Conservation (phyloP, 1,284 basidiomycete species). For the Mycena sp. region DNA sequence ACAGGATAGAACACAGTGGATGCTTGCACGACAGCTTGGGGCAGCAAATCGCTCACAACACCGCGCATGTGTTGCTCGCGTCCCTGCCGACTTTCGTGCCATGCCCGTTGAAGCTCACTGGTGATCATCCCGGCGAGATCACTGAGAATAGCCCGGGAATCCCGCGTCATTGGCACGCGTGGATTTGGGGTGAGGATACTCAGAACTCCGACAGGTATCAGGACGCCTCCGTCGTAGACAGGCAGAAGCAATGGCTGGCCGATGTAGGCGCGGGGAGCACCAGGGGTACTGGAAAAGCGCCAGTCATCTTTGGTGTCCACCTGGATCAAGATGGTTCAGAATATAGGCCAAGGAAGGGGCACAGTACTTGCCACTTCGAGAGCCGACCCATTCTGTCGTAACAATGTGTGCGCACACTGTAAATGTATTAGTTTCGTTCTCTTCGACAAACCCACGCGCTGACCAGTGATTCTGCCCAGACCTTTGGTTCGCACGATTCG, state of each 20-base stretch:
- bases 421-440: not conserved
- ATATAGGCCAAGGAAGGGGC: not conserved
- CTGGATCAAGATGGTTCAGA: not conserved
- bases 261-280: too few species aligned
- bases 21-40: too few species aligned
- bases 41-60: too few species aligned
- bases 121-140: too few species aligned
- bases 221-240: too few species aligned
- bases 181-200: too few species aligned
- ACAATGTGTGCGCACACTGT: conserved; percentile 16
- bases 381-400: conserved; percentile 12
- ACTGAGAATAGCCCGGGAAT: too few species aligned
- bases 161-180: too few species aligned
- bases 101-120: too few species aligned
- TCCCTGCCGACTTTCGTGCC: too few species aligned
- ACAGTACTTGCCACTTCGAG: conserved; percentile 9
- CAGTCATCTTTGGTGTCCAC: conserved; percentile 9
- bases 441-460: not conserved
- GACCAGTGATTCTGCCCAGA: conserved; percentile 7
- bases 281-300: conserved; percentile 8
- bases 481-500: not conserved
- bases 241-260: not conserved
- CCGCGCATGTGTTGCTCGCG: too few species aligned
- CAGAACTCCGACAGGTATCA: not conserved
- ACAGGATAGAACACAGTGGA: too few species aligned